A percentile compares a stretch with the other conserved stretches of the same genome.
These are phyloP conservation scores for Cyberlindnera euphorbiae DNA, from an alignment of 805 yeast genomes.

Conservation along the genomic window DNA sequence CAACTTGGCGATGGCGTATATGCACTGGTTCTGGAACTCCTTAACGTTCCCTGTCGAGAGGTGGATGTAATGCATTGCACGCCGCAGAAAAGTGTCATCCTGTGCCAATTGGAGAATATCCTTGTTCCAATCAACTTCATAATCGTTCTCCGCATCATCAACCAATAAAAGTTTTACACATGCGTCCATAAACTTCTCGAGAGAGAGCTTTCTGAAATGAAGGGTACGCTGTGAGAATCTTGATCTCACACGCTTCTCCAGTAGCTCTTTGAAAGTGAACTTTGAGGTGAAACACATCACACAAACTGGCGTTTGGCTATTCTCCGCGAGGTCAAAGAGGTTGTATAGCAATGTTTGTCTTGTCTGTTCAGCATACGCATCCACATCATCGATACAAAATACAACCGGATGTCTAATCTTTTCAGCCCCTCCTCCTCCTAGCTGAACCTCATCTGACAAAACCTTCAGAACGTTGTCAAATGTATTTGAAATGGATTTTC, in stretches of 20 bases:
- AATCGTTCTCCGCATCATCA: conserved; percentile 26
- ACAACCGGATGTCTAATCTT: conserved; percentile 46
- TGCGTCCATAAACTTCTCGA: conserved; percentile 45
- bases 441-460: conserved; percentile 36
- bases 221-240: conserved; percentile 81
- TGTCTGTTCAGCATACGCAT: conserved; percentile 61
- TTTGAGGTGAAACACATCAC: conserved; percentile 78
- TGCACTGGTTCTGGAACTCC: conserved; percentile 40
- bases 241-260: conserved; percentile 89
- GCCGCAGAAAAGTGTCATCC: conserved; percentile 30
- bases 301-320: conserved; percentile 63
- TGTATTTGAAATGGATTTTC: conserved; percentile 53
- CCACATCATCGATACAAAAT: conserved; percentile 82
- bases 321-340: conserved; percentile 80
- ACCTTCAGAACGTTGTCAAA: conserved; percentile 53
- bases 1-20: conserved; percentile 38
- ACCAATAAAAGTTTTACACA: conserved; percentile 37
- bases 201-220: conserved; percentile 44
- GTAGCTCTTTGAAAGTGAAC: conserved; percentile 67
- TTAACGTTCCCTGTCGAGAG: conserved; percentile 56
- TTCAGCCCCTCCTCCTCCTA: conserved; percentile 5
- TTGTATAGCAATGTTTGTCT: conserved; percentile 86
- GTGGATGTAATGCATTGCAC: conserved; percentile 40
- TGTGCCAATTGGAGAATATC: conserved; percentile 28
- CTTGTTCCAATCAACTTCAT: conserved; percentile 40